Evolutionary conservation across 352 stramenopile species (phyloP), one percentile per base, ranked within the genome.

Genomic region (Phytophthora sojae): DNA sequence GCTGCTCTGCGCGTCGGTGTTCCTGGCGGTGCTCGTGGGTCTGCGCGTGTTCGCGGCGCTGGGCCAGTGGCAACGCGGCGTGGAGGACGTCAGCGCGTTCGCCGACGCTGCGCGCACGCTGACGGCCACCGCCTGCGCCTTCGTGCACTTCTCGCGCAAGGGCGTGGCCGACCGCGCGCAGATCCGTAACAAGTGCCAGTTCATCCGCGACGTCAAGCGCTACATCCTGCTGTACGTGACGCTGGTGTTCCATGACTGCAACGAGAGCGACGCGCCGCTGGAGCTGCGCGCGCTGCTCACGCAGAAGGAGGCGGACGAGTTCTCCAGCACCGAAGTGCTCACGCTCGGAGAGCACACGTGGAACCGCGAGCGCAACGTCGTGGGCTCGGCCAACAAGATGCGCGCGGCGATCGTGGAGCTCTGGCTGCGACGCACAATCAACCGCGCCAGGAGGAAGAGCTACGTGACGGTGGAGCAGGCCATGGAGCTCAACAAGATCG

Each of bases 181-280:
- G 61, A 77, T 77, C 55, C 69, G 67, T 42, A 79, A 72, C 64
- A 88, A 88, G 60, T 79, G 71, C n/a, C 73, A 85, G 56, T 83
- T 89, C 44, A 74, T 92, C 52, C 69, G 72, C 21, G 80, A 90
- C 63, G 68, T 92, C 15, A 87, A 88, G 70, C 80, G 84, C n/a
- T 82, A 86, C 47, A 71, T 85, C 57, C 51, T 92, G 42, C 64
- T 83, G 25, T 90, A 90, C 29, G 67, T 87, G 19, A 82, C 75
- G 47, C 69, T 92, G 3, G 74, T 85, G 12, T 83, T 92, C 44
- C 76, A 92, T 17, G 84, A 92, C 62, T 90, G 84, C 32, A 77
- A 82, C 47, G 61, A 69, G 58, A 77, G 68, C 39, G 75, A 86
- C 44, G 68, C 68, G 44, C 71, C 77, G 12, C 26, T 80, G 42